These are phyloP conservation scores for Dioscorea alata DNA, from an alignment of 106 monocot genomes.

Conservation along the genomic window DNA sequence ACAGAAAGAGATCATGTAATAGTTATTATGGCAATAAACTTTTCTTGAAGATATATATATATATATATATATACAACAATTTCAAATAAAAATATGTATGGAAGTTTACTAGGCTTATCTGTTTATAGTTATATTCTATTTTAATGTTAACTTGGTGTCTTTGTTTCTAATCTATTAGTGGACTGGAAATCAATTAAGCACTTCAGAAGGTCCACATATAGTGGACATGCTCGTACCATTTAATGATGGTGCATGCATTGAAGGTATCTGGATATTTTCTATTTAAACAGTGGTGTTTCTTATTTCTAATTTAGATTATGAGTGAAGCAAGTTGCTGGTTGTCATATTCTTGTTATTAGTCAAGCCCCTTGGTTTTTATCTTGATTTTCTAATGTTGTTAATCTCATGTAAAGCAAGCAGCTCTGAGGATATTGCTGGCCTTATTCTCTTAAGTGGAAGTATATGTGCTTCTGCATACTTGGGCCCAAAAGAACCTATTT, in stretches of 20 bases:
- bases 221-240: conserved; percentile 85
- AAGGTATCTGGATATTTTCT: conserved; percentile 27
- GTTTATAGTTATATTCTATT: too few relatives aligned
- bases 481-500: conserved; percentile 56
- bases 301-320: not conserved
- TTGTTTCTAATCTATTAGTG: too few relatives aligned
- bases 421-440: conserved; percentile 51
- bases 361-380: not conserved
- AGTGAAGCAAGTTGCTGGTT: not conserved
- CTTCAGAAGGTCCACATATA: conserved; percentile 30
- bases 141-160: too few relatives aligned
- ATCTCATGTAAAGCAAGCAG: conserved; percentile 48
- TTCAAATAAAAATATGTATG: too few relatives aligned
- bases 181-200: conserved; percentile 26
- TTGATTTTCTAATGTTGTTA: conserved; percentile 20
- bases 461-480: conserved; percentile 67
- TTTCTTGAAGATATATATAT: too few relatives aligned
- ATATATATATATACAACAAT: too few relatives aligned
- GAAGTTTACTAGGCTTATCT: too few relatives aligned
- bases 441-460: conserved; percentile 60
- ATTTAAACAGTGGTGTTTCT: not conserved
- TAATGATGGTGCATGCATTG: conserved; percentile 30
- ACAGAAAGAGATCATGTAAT: too few relatives aligned
- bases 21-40: too few relatives aligned
- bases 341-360: not conserved